Evolutionary conservation across 78 protist species (phyloP).

Genomic region (Dictyostelium discoideum): dicty_2.7 NC_007089.4:551001-551500

Average conservation of each 20-base stretch:
- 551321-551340: conserved; percentile 89
- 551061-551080: conserved; percentile 83
- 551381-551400: conserved; percentile 89
- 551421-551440: conserved; percentile 89
- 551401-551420: conserved; percentile 86
- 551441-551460: conserved; percentile 92
- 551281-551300: too few relatives aligned
- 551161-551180: conserved; percentile 87
- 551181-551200: conserved; percentile 61
- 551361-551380: conserved; percentile 82
- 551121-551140: conserved; percentile 94
- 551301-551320: conserved; percentile 81
- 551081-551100: conserved; percentile 84
- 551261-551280: too few relatives aligned
- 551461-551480: conserved; percentile 80
- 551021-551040: neutral
- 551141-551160: conserved; percentile 84
- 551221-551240: too few relatives aligned
- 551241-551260: neutral
- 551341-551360: conserved; percentile 86
- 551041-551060: conserved; percentile 64
- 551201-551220: too few relatives aligned
- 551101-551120: conserved; percentile 90
- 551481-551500: conserved; percentile 87
- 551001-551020: too few relatives aligned